Base-by-base conservation (phyloP, 148 eudicot species). In the Talinum fruticosum region DNA sequence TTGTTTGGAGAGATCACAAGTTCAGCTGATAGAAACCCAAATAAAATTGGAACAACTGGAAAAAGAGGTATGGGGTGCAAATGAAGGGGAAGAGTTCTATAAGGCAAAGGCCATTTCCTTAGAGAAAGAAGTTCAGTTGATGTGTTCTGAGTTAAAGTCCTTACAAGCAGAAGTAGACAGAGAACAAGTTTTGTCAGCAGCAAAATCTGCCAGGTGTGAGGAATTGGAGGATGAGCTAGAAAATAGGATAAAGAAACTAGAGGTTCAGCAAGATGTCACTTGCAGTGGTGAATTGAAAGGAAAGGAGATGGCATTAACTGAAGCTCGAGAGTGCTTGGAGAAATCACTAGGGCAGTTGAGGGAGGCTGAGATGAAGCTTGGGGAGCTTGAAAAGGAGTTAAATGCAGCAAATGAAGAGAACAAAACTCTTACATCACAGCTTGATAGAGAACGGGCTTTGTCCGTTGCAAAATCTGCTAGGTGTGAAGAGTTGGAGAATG, bases 401-500 rank as follows among this genome's bases (percentile, higher is more conserved):
- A 24, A 81, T 24, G 79, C 66, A 14, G 79, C 79, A 14, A 65
- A 35, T 45, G 80, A 74, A 64, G 84, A 66, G 76, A 76, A 83
- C 54, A 80, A 87, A 76, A 78, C 82, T 53, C 33, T 80, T 67
- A 67, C 28, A 59, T 81, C 61, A 37, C 80, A 77, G 79, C 51
- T 75, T 30, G 83, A 70, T 61, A 85, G 79, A 75, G 92, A 91
- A 71, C 83, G 75, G 79, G 81, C 62, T 23, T 83, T 84, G 29
- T 83, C 87, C 19, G 80, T 78, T 19, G 88, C 89, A 61, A 73
- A 85, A 69, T 73, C 77, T 32, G 51, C 71, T 23, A 90, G 79
- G 78, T 87, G 90, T 54, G 83, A 68, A 75, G 85, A 81, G 78
- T 75, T 91, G 75, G 89, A 89, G 79, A 87, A 85, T 21, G 90